phyloP scores from a whole-genome alignment of 345 rosid species.

The Populus nigra region DNA sequence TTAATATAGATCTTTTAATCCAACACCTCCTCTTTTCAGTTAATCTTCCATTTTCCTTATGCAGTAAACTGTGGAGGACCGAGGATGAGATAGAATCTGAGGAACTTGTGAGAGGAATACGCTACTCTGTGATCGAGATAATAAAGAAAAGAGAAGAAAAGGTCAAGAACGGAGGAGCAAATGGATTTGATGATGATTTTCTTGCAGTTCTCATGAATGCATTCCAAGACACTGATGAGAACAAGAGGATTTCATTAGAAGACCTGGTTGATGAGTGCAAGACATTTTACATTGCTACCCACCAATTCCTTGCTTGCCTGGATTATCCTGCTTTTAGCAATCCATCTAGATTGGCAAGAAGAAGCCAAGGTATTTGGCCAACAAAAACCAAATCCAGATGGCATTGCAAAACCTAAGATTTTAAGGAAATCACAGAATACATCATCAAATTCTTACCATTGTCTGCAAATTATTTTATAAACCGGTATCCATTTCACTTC shows the following conservation, averaged over 20 bases:
- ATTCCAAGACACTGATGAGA: conserved; percentile 7
- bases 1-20: background rate
- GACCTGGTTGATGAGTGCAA: conserved; percentile 39
- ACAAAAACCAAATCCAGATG: conserved; percentile 27
- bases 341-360: conserved; percentile 44
- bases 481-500: background rate
- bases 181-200: conserved; percentile 20
- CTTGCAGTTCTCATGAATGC: conserved; percentile 27
- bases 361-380: conserved; percentile 29
- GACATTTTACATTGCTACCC: conserved; percentile 37
- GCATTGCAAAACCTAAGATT: conserved; percentile 27
- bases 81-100: conserved; percentile 20
- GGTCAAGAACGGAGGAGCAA: background rate
- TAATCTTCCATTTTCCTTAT: background rate
- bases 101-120: conserved; percentile 4
- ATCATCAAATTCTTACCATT: background rate
- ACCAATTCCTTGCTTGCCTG: conserved; percentile 18
- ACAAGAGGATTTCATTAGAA: conserved; percentile 22
- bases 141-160: conserved; percentile 26
- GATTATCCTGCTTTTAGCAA: conserved; percentile 27
- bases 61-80: conserved; percentile 26
- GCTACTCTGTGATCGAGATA: conserved; percentile 1
- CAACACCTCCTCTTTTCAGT: background rate
- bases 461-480: background rate
- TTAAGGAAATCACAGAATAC: no score